These are phyloP conservation scores for Viola pubescens DNA, from an alignment of 441 rosid genomes.

Conservation along the genomic window DNA sequence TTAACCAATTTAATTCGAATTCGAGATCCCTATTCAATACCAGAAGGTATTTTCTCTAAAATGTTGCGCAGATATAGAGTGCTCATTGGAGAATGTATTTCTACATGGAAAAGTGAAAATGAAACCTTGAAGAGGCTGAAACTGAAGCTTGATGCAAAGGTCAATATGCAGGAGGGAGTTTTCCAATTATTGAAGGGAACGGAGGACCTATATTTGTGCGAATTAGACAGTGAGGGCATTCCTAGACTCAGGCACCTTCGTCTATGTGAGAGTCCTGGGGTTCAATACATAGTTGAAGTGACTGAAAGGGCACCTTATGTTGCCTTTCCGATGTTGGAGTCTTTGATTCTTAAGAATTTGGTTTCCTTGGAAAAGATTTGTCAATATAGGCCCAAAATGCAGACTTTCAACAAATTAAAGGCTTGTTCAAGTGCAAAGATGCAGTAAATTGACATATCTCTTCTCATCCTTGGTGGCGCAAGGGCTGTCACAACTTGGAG, in stretches of 20 bases:
- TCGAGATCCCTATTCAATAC: background rate
- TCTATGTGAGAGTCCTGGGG: background rate
- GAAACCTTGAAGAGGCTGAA: constrained; percentile 7
- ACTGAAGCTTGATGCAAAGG: constrained; percentile 9
- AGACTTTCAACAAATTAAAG: background rate
- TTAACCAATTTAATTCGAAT: background rate
- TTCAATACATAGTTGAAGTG: background rate
- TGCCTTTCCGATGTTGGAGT: constrained; percentile 5
- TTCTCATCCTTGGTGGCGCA: background rate
- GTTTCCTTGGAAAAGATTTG: constrained; percentile 2
- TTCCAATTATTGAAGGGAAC: background rate
- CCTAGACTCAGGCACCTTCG: constrained; percentile 14
- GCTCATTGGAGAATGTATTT: background rate
- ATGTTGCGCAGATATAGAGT: constrained; percentile 12
- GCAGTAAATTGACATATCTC: constrained; percentile 2
- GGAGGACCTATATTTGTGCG: constrained; percentile 7
- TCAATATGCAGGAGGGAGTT: background rate
- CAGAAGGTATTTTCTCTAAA: background rate
- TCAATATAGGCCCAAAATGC: background rate
- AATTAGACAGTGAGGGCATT: constrained; percentile 11
- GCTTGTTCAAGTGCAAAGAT: background rate
- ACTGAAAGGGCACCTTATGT: background rate
- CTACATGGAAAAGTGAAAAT: background rate
- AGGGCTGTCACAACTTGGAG: background rate
- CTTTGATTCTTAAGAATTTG: background rate